A percentile compares a stretch with the other conserved stretches of the same genome.
Conservation (phyloP, 768 basidiomycete species). For the Mycena haematopus region DNA sequence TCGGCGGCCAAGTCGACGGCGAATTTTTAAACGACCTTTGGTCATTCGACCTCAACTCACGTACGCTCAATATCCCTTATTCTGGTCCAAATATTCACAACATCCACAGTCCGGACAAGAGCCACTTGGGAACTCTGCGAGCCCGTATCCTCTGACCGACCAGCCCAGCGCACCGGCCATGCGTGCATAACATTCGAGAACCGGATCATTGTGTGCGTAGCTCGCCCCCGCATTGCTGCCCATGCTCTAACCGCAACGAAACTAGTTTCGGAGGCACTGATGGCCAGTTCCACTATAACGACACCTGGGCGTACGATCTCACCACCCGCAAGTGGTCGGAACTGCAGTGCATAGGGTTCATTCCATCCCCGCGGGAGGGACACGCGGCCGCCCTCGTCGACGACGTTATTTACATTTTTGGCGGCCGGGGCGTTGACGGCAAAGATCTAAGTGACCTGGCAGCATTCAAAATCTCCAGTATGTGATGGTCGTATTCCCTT, state of each 20-base stretch:
- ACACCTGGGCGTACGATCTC: conserved; percentile 95
- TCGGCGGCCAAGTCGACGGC: conserved; percentile 96
- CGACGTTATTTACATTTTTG: conserved; percentile 97
- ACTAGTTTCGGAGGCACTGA: conserved; percentile 95
- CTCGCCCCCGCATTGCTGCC: conserved; percentile 14
- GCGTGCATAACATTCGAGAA: conserved; percentile 84
- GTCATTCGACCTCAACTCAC: conserved; percentile 93
- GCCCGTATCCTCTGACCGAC: conserved; percentile 62
- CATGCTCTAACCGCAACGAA: conserved; percentile 23
- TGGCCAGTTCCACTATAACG: conserved; percentile 98
- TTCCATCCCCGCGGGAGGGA: conserved; percentile 93
- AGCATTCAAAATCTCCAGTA: conserved; percentile 97
- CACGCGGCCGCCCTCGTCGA: conserved; percentile 97
- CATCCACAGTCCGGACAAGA: conserved; percentile 73
- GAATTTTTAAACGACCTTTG: conserved; percentile 95
- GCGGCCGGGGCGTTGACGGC: conserved; percentile 95
- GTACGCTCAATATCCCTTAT: conserved; percentile 54
- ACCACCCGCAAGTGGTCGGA: conserved; percentile 86
- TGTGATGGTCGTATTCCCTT: conserved; percentile 42
- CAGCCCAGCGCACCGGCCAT: conserved; percentile 91
- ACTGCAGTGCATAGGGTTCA: conserved; percentile 94
- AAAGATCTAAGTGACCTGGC: conserved; percentile 94
- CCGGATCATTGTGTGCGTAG: conserved; percentile 79
- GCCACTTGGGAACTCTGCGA: conserved; percentile 85
- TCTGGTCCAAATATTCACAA: conserved; percentile 10